These are phyloP conservation scores for Daldinia sp. DNA, from an alignment of 2,329 filamentous ascomycete genomes.

Conservation along the genomic window DNA sequence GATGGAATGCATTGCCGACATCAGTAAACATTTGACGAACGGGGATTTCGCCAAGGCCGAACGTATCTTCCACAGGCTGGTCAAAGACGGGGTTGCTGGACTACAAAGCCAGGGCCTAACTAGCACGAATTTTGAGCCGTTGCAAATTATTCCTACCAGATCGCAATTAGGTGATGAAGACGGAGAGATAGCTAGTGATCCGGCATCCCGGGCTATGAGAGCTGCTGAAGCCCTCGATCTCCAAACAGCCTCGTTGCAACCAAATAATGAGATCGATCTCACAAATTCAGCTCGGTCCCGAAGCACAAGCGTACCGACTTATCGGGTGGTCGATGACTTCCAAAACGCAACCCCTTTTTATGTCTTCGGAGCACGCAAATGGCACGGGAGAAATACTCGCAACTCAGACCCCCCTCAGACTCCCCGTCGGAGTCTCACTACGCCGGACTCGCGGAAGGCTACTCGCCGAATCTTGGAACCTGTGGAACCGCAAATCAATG, in stretches of 20 bases:
- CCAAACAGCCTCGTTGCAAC: constrained; percentile 67
- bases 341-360: constrained; percentile 62
- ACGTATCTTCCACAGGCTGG: constrained; percentile 62
- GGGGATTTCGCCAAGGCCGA: constrained; percentile 65
- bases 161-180: constrained; percentile 37
- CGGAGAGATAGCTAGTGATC: constrained; percentile 56
- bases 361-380: constrained; percentile 57
- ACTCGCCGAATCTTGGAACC: constrained; percentile 27
- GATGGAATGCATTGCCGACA: constrained; percentile 65
- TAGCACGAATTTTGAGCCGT: constrained; percentile 19
- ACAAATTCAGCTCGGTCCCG: constrained; percentile 56
- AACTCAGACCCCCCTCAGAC: constrained; percentile 18
- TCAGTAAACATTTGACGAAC: constrained; percentile 64
- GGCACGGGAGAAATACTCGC: constrained; percentile 13
- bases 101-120: constrained; percentile 44
- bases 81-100: constrained; percentile 62
- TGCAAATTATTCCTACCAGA: constrained; percentile 22
- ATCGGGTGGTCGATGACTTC: constrained; percentile 58
- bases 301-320: constrained; percentile 64
- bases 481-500: constrained; percentile 5
- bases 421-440: constrained; percentile 16
- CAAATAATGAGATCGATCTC: constrained; percentile 62
- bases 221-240: constrained; percentile 69
- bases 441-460: constrained; percentile 27
- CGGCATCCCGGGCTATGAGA: constrained; percentile 67